These are phyloP conservation scores for Pleurotus citrinopileatus DNA, from an alignment of 768 basidiomycete species.

Conservation along the genomic window DNA sequence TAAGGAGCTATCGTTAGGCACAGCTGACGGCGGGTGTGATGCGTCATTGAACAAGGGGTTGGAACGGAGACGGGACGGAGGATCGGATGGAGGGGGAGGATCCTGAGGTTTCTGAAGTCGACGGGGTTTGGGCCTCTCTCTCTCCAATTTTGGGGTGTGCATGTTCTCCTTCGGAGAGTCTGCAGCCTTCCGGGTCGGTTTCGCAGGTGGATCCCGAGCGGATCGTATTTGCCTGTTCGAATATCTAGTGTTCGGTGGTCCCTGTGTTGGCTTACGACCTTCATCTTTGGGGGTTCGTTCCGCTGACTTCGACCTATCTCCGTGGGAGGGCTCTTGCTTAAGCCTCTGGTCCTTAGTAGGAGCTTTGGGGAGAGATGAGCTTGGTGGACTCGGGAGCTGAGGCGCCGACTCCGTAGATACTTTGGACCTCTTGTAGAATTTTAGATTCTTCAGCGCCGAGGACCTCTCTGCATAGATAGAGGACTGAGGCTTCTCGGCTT, in stretches of 20 bases:
- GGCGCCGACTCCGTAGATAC: neutral
- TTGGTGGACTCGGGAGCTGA: constrained; percentile 10
- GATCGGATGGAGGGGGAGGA: neutral
- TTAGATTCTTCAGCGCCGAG: constrained; percentile 19
- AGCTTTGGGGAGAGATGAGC: constrained; percentile 4
- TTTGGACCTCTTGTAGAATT: constrained; percentile 35
- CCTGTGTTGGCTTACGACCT: too few relatives aligned
- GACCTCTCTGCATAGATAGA: constrained; percentile 12
- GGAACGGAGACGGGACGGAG: neutral
- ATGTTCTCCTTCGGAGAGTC: neutral
- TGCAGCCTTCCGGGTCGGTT: neutral
- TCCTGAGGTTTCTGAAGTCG: constrained; percentile 1
- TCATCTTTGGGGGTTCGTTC: neutral
- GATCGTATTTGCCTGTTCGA: too few relatives aligned
- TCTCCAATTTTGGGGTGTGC: neutral
- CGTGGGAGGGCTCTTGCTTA: neutral
- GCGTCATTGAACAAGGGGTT: neutral
- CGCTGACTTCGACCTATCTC: neutral
- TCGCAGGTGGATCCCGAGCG: neutral
- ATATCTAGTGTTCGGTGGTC: too few relatives aligned
- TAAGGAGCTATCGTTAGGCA: neutral
- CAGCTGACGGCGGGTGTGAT: neutral
- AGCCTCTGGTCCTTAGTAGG: neutral
- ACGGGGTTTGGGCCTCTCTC: constrained; percentile 16
- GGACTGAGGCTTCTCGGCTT: neutral